Conservation (phyloP, 2,329 filamentous ascomycete species). For the Elsinoe ampelina region DNA sequence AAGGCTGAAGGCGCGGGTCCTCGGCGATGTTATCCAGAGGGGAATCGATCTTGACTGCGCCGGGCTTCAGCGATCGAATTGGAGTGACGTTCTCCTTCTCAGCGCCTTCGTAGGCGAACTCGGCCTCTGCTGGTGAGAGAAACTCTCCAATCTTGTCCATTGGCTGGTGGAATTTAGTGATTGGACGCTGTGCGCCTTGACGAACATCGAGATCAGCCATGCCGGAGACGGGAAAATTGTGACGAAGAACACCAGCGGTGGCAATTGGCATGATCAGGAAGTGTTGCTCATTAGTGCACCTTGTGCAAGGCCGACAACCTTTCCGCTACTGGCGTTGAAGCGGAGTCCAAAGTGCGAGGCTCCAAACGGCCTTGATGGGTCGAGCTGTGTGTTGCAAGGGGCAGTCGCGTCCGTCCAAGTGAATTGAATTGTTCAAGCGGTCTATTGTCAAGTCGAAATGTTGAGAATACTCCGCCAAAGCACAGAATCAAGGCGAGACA, state of each 20-base stretch:
- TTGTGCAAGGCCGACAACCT: background rate
- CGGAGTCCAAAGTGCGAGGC: too few relatives aligned
- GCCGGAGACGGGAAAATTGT: constrained; percentile 4
- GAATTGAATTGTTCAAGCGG: too few relatives aligned
- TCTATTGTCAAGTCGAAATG: too few relatives aligned
- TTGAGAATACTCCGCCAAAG: too few relatives aligned
- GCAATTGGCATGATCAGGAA: constrained; percentile 5
- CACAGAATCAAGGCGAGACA: too few relatives aligned
- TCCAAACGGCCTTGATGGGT: too few relatives aligned
- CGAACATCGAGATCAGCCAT: constrained; percentile 4
- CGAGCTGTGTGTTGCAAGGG: too few relatives aligned
- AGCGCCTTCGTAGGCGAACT: constrained; percentile 5
- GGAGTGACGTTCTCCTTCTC: constrained; percentile 1
- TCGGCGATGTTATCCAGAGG: constrained; percentile 8
- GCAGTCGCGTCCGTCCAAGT: background rate
- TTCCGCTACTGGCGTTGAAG: background rate
- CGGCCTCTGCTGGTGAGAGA: constrained; percentile 6
- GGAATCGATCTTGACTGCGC: background rate
- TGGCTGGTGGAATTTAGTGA: background rate
- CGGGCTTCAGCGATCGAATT: background rate
- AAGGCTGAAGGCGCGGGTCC: background rate
- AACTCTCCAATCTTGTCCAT: constrained; percentile 8
- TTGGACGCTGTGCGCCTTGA: constrained; percentile 3
- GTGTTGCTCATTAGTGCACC: background rate
- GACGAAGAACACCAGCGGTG: background rate